Conservation (phyloP, 306 rosid genomes). For the Pterocarpus santalinus region DNA sequence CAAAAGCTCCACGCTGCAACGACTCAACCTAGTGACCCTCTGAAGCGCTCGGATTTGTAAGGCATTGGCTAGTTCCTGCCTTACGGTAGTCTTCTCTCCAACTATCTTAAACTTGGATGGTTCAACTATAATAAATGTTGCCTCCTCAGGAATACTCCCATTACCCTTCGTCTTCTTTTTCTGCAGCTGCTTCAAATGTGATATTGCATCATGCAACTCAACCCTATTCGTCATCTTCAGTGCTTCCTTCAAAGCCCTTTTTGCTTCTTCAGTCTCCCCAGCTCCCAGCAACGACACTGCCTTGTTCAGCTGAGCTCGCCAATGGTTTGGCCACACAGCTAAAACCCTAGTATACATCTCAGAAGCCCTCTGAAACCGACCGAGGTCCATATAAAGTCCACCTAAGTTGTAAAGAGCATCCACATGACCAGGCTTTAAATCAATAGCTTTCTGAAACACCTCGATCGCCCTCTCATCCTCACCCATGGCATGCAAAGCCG, state of each 20-base stretch:
- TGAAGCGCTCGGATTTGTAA: constrained; percentile 87
- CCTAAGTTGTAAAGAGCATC: constrained; percentile 97
- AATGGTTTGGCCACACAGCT: constrained; percentile 95
- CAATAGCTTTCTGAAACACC: constrained; percentile 98
- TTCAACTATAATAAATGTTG: constrained; percentile 68
- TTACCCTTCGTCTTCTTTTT: constrained; percentile 83
- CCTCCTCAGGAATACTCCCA: constrained; percentile 71
- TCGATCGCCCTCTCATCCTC: constrained; percentile 98
- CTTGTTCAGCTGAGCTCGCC: constrained; percentile 99
- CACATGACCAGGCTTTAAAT: constrained; percentile 90
- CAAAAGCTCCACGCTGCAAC: constrained; percentile 82
- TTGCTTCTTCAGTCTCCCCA: constrained; percentile 91
- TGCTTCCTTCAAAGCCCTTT: constrained; percentile 91
- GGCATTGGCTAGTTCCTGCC: constrained; percentile 75
- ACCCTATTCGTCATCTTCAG: constrained; percentile 98
- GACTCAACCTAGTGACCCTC: constrained; percentile 88
- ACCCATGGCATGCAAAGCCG: constrained; percentile 90
- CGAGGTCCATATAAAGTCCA: constrained; percentile 94
- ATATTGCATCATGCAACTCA: constrained; percentile 94
- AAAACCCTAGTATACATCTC: constrained; percentile 98
- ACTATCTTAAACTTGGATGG: constrained; percentile 73
- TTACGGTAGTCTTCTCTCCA: constrained; percentile 78
- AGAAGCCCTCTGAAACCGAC: constrained; percentile 95
- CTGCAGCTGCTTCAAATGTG: constrained; percentile 95
- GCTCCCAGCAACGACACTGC: constrained; percentile 98